Conservation (phyloP, 2,329 filamentous ascomycete genomes). For the Trichocomaceae sp. region DNA sequence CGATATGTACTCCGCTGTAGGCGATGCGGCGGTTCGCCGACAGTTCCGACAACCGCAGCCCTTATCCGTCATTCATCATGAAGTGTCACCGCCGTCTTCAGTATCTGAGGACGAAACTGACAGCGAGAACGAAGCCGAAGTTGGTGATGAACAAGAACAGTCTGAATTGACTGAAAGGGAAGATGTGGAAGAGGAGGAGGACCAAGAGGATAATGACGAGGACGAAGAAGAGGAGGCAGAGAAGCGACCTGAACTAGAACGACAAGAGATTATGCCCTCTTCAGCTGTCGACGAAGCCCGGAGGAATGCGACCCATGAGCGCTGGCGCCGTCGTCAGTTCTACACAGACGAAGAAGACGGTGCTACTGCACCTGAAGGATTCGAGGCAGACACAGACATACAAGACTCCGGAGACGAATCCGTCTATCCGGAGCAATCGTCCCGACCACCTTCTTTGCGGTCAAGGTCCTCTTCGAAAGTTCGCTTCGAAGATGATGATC, state of each 20-base stretch:
- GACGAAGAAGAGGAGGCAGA: slow-evolving; percentile 2
- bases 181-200: slow-evolving; percentile 6
- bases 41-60: slow-evolving; percentile 9
- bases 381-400: slow-evolving; percentile 38
- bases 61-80: slow-evolving; percentile 11
- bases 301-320: slow-evolving; percentile 51
- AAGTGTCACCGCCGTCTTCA: slow-evolving; percentile 11
- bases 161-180: slow-evolving; percentile 8
- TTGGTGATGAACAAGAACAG: slow-evolving; percentile 1
- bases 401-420: slow-evolving; percentile 48
- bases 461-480: slow-evolving; percentile 75
- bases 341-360: slow-evolving; percentile 85
- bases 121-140: neutral
- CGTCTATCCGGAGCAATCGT: slow-evolving; percentile 36
- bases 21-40: slow-evolving; percentile 37
- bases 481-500: slow-evolving; percentile 66
- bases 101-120: neutral
- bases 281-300: slow-evolving; percentile 20
- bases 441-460: slow-evolving; percentile 43
- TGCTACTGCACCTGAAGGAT: slow-evolving; percentile 56
- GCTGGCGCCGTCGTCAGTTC: slow-evolving; percentile 71
- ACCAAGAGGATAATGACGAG: neutral
- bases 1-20: slow-evolving; percentile 56
- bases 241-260: slow-evolving; percentile 8
- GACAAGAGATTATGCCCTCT: slow-evolving; percentile 16